Base-by-base conservation (phyloP, 2,329 filamentous ascomycete genomes). In the Colletotrichum magnum region DNA sequence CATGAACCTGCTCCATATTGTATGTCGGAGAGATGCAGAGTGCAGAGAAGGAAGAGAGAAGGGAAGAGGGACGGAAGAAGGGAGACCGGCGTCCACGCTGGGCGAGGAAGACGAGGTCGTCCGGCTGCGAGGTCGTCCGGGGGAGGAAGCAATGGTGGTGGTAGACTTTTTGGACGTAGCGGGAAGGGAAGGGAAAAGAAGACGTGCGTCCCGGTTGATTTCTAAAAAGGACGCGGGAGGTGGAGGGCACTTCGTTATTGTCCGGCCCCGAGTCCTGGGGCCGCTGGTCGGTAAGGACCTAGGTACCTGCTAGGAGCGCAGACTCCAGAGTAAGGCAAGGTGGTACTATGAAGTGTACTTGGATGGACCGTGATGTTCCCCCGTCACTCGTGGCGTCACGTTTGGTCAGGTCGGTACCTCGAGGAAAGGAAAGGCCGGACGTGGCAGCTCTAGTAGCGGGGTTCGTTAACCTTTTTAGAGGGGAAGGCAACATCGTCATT, bases 1-100 rank as follows among this genome's bases (percentile, higher is more conserved):
- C 91, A 79, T 94, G 90, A 73, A 93, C 89, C 75, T 92, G 91
- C 82, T 95, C 93, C 93, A 95, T 95, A 71, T 74, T 84, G 77
- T 73, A 74, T 74, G 73, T 63, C 77, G 67, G 18, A 48, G 43
- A 12, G 16, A 18, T 9, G 45, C 45, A 48, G 51, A 47, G 18
- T 47, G 45, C 21, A 24, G 21, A 24, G 18, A 18, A 15, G 48
- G 18, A 7, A 52, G 13, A 50, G 61, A 50, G 41, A 7, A 12
- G 36, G 26, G 18, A 32, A 43, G 26, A 53, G 21, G n/a, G 41
- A 39, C 41, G 24, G 36, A 28, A 36, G 48, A 32, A 48, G 9
- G 41, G 15, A 36, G 32, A 57, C 41, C 36, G 41, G 47, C 54
- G 57, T 56, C 67, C 62, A 56, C 67, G 39, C 54, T 5, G 51